Base-by-base conservation (phyloP, 2,329 filamentous ascomycete species). In the Fusarium armeniacum region DNA sequence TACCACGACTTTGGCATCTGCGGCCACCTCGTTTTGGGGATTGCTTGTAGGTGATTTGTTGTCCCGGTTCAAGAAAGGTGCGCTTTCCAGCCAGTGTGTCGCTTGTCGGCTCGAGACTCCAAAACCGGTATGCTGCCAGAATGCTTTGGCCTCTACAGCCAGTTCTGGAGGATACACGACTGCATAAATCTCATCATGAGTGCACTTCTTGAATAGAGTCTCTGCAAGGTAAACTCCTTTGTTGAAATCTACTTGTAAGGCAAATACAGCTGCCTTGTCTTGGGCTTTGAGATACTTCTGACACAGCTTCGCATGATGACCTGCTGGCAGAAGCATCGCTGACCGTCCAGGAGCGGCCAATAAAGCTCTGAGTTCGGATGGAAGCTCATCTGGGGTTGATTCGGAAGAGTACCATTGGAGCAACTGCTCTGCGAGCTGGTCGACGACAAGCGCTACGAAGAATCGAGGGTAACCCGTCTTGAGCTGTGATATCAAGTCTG, bases 61-160 rank as follows among this genome's bases (percentile, higher is more conserved):
- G 18, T 8, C 12, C 22, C 32, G 28, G 4, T 58, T 49, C 9
- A 77, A 52, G 32, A 74, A 75, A 1, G 62, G 56, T 1, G 75
- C 71, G 12, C 72, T 63, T 6, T 72, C 66, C 10, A 71, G 20
- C 76, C 76, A 78, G 32, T 65, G 69, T 5, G 41, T 38, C 3
- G 76, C 76, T 32, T 62, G 70, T 38, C 76, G 73, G 41, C 72
- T 77, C n/a, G 76, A 76, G 32, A 77, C 58, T 9, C 76, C 76
- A 20, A 62, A 74, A 0, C 76, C 76, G 1, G 76, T 73, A 49
- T 78, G 75, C 20, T 76, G 74, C 76, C 75, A 78, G 32, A 76
- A 78, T 10, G 65, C 66, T 44, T 75, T 75, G n/a, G 71, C 75
- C 24, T 76, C 71, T 6, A 28, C 44, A 3, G 50, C 60, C 13